Evolutionary conservation across 768 basidiomycete genomes (phyloP).

Genomic region (Trametopsis cervina): DNA sequence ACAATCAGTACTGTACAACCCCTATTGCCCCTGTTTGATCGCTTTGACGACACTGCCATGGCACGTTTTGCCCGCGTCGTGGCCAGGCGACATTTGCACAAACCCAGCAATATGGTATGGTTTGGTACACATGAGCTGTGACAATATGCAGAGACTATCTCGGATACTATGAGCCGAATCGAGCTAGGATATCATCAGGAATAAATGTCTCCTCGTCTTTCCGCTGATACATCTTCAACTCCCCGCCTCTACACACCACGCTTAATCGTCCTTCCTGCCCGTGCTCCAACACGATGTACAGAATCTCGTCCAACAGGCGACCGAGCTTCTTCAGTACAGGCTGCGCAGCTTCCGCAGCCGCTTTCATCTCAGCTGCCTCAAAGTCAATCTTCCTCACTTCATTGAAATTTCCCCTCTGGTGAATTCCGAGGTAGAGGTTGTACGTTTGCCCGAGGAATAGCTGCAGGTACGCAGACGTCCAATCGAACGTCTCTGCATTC

Average conservation of each 20-base stretch:
- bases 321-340: conserved; percentile 26
- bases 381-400: conserved; percentile 38
- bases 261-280: conserved; percentile 47
- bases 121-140: too few relatives aligned
- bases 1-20: too few relatives aligned
- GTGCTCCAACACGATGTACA: conserved; percentile 41
- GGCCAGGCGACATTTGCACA: too few relatives aligned
- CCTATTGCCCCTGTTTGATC: too few relatives aligned
- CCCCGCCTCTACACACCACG: conserved; percentile 40
- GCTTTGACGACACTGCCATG: too few relatives aligned
- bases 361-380: conserved; percentile 14
- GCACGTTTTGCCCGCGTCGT: too few relatives aligned
- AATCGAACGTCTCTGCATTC: conserved; percentile 28
- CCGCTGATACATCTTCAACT: conserved; percentile 45
- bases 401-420: conserved; percentile 46
- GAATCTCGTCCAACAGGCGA: conserved; percentile 29
- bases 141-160: too few relatives aligned
- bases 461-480: conserved; percentile 59
- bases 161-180: conserved; percentile 13
- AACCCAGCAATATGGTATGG: too few relatives aligned
- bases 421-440: conserved; percentile 52
- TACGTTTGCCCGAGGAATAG: conserved; percentile 64
- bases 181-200: conserved; percentile 35
- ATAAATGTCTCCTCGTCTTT: conserved; percentile 31
- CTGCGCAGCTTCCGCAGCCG: conserved; percentile 22